Evolutionary conservation across 2,329 filamentous ascomycete species (phyloP).

Genomic region (Tolypocladium paradoxum): DNA sequence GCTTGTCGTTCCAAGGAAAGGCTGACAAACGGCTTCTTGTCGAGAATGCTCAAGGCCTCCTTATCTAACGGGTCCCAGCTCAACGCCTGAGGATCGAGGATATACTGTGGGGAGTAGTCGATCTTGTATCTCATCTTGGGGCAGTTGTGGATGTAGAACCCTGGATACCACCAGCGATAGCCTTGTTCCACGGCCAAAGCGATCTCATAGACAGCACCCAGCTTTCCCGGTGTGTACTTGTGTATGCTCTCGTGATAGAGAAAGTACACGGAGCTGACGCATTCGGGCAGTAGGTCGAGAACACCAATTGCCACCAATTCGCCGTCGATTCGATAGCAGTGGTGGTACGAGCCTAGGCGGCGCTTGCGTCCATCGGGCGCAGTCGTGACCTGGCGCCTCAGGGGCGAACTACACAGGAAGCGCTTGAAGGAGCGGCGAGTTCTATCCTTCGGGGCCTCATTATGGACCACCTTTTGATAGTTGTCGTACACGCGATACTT

Average conservation of each 20-base stretch:
- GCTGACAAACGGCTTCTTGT: constrained; percentile 46
- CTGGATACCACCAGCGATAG: constrained; percentile 69
- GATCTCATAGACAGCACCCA: constrained; percentile 65
- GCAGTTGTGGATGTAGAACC: constrained; percentile 74
- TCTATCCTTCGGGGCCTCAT: constrained; percentile 51
- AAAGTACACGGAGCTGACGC: constrained; percentile 75
- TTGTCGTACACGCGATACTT: constrained; percentile 64
- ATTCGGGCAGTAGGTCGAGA: constrained; percentile 64
- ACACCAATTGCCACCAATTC: constrained; percentile 66
- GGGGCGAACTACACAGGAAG: constrained; percentile 64
- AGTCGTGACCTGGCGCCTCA: constrained; percentile 35
- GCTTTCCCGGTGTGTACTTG: constrained; percentile 59
- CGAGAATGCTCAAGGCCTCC: constrained; percentile 35
- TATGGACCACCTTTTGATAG: constrained; percentile 65
- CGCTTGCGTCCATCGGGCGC: constrained; percentile 39
- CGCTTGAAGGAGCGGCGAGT: constrained; percentile 51
- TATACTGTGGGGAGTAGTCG: constrained; percentile 63
- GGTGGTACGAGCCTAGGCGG: constrained; percentile 63
- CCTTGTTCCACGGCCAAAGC: constrained; percentile 56
- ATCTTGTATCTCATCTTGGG: constrained; percentile 81
- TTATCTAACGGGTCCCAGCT: constrained; percentile 51
- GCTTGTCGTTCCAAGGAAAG: constrained; percentile 25
- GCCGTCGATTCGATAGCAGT: constrained; percentile 72
- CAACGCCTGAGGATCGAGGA: constrained; percentile 58
- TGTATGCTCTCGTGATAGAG: constrained; percentile 69